phyloP scores from a whole-genome alignment of 2,329 filamentous ascomycete genomes.

The Hymenoscyphus linearis region DNA sequence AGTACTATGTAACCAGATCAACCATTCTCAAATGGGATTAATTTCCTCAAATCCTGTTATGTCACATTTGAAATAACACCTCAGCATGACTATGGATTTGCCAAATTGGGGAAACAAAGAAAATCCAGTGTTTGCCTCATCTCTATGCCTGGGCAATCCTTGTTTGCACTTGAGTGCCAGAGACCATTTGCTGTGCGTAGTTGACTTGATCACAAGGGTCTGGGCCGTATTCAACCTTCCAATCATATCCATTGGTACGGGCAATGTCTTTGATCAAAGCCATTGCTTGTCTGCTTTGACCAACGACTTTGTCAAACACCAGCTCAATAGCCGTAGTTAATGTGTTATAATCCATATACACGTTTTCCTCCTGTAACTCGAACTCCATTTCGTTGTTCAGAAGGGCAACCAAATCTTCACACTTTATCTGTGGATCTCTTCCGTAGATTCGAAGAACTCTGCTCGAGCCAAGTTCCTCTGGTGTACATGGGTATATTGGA shows the following conservation, averaged over 20 bases:
- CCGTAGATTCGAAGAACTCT: not conserved
- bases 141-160: not conserved
- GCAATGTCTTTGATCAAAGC: not conserved
- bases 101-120: too few species aligned
- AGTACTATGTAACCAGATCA: too few species aligned
- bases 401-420: not conserved
- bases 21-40: too few species aligned
- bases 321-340: not conserved
- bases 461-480: not conserved
- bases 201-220: not conserved
- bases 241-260: not conserved
- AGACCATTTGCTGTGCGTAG: not conserved
- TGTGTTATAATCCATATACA: not conserved
- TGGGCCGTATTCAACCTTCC: not conserved
- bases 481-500: not conserved
- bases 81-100: too few species aligned
- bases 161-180: not conserved
- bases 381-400: not conserved
- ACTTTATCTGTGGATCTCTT: not conserved
- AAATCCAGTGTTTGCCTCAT: too few species aligned
- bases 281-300: not conserved
- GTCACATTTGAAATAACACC: too few species aligned
- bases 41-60: too few species aligned
- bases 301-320: not conserved
- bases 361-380: not conserved